phyloP scores from a whole-genome alignment of 1,139 yeast genomes.

The Yamadazyma taylorii region DNA sequence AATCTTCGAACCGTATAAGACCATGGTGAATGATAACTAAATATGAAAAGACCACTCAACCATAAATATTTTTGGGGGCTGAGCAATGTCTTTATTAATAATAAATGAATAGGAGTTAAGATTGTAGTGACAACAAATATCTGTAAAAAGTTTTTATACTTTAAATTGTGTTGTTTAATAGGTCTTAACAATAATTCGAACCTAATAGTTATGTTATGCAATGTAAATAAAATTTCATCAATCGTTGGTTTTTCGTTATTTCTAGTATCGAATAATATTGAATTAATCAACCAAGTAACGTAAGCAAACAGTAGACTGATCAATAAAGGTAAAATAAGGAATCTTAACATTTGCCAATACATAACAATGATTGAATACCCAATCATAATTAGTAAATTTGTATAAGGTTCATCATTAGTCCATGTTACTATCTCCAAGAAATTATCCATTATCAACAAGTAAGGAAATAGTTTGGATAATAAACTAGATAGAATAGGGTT shows the following conservation, averaged over 20 bases:
- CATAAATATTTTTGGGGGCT: conserved; percentile 37
- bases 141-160: conserved; percentile 26
- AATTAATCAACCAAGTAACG: conserved; percentile 47
- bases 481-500: conserved; percentile 49
- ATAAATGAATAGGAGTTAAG: conserved; percentile 50
- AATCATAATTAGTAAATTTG: conserved; percentile 46
- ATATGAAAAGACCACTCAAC: conserved; percentile 37
- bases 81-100: conserved; percentile 35
- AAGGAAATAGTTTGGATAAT: conserved; percentile 49
- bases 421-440: conserved; percentile 50
- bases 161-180: conserved; percentile 32
- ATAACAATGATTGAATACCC: conserved; percentile 39
- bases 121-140: conserved; percentile 32
- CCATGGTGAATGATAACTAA: conserved; percentile 58
- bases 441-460: conserved; percentile 45
- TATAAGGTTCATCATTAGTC: conserved; percentile 55
- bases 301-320: conserved; percentile 37
- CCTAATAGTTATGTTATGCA: conserved; percentile 50
- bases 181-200: conserved; percentile 47
- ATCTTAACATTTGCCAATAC: conserved; percentile 44
- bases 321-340: conserved; percentile 39
- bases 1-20: conserved; percentile 49
- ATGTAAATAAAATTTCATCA: conserved; percentile 53
- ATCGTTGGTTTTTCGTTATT: conserved; percentile 53
- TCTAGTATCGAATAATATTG: conserved; percentile 43